Percentiles rank a stretch among this genome's conserved stretches.
phyloP scores from a whole-genome alignment of 306 rosid genomes.

The Quillaja saponaria region DNA sequence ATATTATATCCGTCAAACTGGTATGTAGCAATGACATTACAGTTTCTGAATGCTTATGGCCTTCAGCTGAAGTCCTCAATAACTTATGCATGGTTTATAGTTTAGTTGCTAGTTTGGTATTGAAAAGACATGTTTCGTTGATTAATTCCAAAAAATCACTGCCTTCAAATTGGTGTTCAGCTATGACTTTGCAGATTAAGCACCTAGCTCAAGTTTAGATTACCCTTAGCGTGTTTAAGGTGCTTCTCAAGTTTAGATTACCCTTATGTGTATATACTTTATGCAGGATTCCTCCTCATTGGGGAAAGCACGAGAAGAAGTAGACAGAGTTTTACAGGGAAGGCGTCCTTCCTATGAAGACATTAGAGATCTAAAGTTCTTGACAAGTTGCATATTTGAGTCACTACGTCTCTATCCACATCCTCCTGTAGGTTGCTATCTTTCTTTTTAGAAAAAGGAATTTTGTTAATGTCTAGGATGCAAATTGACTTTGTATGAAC shows the following conservation, averaged over 20 bases:
- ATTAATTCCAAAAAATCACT: too few relatives aligned
- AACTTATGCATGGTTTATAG: neutral
- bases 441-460: conserved; percentile 13
- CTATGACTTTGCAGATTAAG: too few relatives aligned
- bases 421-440: conserved; percentile 71
- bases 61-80: neutral
- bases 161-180: too few relatives aligned
- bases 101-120: too few relatives aligned
- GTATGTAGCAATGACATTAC: conserved; percentile 19
- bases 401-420: conserved; percentile 90
- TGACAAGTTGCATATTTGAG: conserved; percentile 80
- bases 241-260: too few relatives aligned
- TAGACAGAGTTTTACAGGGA: conserved; percentile 81
- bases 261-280: too few relatives aligned
- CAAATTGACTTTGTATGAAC: neutral
- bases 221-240: too few relatives aligned
- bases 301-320: conserved; percentile 80
- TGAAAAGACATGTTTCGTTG: too few relatives aligned
- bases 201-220: too few relatives aligned
- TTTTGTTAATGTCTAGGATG: neutral
- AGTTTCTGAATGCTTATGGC: conserved; percentile 6
- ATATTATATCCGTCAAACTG: neutral
- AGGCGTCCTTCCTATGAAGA: conserved; percentile 74
- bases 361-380: conserved; percentile 73
- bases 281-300: conserved; percentile 64